Base-by-base conservation (phyloP, 2,329 filamentous ascomycete genomes). In the Pyricularia pennisetigena region DNA sequence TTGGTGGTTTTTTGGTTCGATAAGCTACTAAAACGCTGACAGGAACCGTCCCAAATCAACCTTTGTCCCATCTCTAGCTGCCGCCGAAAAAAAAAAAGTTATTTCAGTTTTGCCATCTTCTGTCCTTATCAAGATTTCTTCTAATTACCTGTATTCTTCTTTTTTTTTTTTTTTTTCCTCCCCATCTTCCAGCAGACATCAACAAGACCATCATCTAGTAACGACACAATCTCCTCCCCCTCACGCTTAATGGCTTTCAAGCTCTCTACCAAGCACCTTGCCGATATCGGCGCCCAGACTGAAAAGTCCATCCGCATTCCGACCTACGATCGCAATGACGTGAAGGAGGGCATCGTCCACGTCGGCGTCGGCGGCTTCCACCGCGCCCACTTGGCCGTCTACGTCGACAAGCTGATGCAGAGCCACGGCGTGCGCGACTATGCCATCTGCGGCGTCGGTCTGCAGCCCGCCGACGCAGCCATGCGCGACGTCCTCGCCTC, bases 261-360 rank as follows among this genome's bases (percentile, higher is more conserved):
- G 73, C 78, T 82, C 68, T 79, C 71, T 73, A 78, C 67, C 74
- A 71, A 74, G 70, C 80, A 79, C 71, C 72, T 82, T 67, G 69
- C 75, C 65, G 75, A 77, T 69, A 80, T 82, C 61, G 67, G 67
- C 59, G 68, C 62, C 4, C 49, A 68, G 35, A 49, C 41, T 49
- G 57, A 61, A 61, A 61, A 61, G 57, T 61, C 57, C n/a, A 73
- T 81, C 70, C 74, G 76, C 70, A 72, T 80, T 59, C 82, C 81
- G 4, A 79, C 75, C 69, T 84, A 84, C 73, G 74, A 76, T 66
- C 82, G 83, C 70, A 71, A 72, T 70, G 76, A 74, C 57, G 77
- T 84, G 70, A 84, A 83, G 77, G 81, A 85, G 73, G 83, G 83
- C 54, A 84, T 85, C 67, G 83, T 85, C 64, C 83, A 85, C 74